A percentile compares a stretch with the other conserved stretches of the same genome.
Evolutionary conservation across 441 rosid genomes (phyloP).

Genomic region (Eugenia klotzschiana): DNA sequence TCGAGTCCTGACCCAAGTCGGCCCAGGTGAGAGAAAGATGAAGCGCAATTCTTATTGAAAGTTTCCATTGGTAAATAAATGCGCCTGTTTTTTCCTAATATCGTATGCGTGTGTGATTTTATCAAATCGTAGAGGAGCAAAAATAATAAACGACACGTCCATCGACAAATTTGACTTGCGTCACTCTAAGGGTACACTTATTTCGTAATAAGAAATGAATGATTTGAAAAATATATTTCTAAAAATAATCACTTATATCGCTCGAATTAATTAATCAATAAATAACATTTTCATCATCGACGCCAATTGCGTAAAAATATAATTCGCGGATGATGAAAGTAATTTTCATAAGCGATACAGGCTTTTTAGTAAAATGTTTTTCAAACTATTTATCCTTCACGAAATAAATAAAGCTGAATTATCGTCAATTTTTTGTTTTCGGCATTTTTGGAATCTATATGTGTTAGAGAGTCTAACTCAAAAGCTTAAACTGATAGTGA

Average conservation of each 20-base stretch:
- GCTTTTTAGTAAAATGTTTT: background rate
- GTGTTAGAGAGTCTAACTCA: no score
- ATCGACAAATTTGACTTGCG: fast-evolving
- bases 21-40: background rate
- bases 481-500: no score
- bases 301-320: background rate
- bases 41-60: background rate
- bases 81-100: background rate
- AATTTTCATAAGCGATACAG: background rate
- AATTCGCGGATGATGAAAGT: background rate
- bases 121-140: background rate
- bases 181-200: background rate
- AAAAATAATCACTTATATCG: no score
- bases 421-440: background rate
- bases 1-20: background rate
- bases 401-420: background rate
- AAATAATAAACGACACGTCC: background rate
- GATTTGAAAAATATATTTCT: no score
- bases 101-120: background rate
- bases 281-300: no score
- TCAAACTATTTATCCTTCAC: fast-evolving
- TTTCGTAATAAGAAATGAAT: fast-evolving
- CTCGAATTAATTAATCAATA: no score
- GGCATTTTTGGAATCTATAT: background rate
- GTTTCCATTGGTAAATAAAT: background rate